phyloP scores from a whole-genome alignment of 768 basidiomycete genomes.

The Lentinus brumalis region DNA sequence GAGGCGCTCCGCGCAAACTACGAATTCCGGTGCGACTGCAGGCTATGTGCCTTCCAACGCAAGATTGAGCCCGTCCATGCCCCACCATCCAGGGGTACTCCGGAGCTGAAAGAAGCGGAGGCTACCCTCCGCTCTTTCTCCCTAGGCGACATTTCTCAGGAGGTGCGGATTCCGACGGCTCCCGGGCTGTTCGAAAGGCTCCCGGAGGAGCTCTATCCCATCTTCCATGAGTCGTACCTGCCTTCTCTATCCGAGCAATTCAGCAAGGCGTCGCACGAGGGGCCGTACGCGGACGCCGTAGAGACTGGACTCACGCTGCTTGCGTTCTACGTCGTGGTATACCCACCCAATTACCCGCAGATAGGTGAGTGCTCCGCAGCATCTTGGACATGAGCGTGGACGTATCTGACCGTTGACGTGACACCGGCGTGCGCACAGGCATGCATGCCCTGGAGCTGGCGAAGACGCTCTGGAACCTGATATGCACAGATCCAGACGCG shows the following conservation, averaged over 20 bases:
- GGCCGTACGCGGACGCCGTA: constrained; percentile 53
- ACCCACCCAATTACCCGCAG: constrained; percentile 80
- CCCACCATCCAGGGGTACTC: constrained; percentile 31
- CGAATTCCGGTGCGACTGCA: constrained; percentile 66
- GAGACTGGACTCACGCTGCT: constrained; percentile 57
- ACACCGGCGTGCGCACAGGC: constrained; percentile 42
- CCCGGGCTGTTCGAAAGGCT: constrained; percentile 35
- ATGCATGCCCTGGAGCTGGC: constrained; percentile 76
- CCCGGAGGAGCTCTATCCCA: constrained; percentile 41
- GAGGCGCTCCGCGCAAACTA: constrained; percentile 63
- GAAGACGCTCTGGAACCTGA: constrained; percentile 76
- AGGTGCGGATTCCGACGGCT: constrained; percentile 3
- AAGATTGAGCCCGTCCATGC: constrained; percentile 39
- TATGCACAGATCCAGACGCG: constrained; percentile 34
- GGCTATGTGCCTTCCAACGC: constrained; percentile 52
- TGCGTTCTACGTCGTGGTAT: constrained; percentile 68
- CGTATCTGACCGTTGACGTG: no score
- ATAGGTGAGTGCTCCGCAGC: constrained; percentile 52
- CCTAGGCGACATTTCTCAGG: constrained; percentile 27
- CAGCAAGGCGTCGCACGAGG: constrained; percentile 71
- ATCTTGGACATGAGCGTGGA: background rate
- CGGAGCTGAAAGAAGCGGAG: constrained; percentile 13
- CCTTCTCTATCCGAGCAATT: constrained; percentile 61
- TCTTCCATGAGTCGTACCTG: constrained; percentile 63
- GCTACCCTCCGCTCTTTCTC: constrained; percentile 41